Evolutionary conservation across 495 filamentous ascomycete genomes (phyloP), one percentile per base, ranked within the genome.

Genomic region (Mytilinidion resinicola): DNA sequence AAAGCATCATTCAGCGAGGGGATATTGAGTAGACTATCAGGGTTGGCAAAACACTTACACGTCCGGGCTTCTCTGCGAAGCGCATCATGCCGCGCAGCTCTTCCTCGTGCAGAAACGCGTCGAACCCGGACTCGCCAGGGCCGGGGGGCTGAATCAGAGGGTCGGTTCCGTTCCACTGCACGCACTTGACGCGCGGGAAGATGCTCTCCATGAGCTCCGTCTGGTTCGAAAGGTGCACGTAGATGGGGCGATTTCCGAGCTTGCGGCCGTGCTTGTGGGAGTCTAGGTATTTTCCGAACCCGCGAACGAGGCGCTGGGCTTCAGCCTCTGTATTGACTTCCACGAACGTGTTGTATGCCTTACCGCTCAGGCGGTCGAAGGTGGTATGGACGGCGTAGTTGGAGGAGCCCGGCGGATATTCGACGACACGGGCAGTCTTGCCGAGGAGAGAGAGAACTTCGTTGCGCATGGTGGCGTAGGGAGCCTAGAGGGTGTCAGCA

Each of bases 361-460:
- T 49, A 6, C 46, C 46, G 15, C 9, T 9, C 5, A 25, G 15
- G 2, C 46, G 21, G 20, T 49, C 46, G 21, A 21, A 49, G 46
- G 15, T n/a, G 7, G 33, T 25, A 25, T 49, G 46, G 14, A 49
- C 21, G 17, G 12, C 14, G 14, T 25, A 49, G 21, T 25, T 9
- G 12, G 39, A 12, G 17, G 46, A 49, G 1, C 46, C 17, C 14
- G 46, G 17, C 17, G 53, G 55, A 20, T 21, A 41, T 33, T 39
- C 15, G 15, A 53, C 14, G 48, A 59, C 35, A 19, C 17, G 34
- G 4, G 21, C 49, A 9, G 9, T n/a, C 8, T 15, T 14, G 49
- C 49, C 48, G 9, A 59, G 17, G 11, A 53, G 15, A 33, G 30
- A 15, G 37, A 59, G n/a, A 20, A 59, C 34, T 49, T 59, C 36